These are phyloP conservation scores for Boletus sp. DNA, from an alignment of 768 basidiomycete species.

Conservation along the genomic window DNA sequence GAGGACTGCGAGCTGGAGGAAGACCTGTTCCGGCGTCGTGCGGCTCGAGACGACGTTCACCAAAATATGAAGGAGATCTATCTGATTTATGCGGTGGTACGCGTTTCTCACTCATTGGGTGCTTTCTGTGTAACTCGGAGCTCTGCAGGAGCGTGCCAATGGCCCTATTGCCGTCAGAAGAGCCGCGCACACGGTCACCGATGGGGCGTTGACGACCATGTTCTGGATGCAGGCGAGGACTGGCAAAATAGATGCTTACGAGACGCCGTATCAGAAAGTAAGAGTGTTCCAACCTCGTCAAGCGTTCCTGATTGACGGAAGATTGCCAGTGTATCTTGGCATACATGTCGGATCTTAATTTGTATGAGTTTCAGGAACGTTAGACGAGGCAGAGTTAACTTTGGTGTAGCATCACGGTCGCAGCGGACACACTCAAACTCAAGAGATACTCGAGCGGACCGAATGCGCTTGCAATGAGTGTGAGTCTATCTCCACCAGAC, in stretches of 20 bases:
- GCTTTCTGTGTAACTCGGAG: constrained; percentile 27
- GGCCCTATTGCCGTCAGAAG: constrained; percentile 70
- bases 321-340: constrained; percentile 67
- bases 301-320: constrained; percentile 1
- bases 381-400: constrained; percentile 3
- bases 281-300: not conserved
- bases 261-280: constrained; percentile 76
- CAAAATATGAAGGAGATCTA: constrained; percentile 34
- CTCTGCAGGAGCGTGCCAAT: constrained; percentile 54
- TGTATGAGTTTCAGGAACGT: constrained; percentile 48
- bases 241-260: constrained; percentile 54
- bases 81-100: constrained; percentile 28
- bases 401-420: constrained; percentile 51
- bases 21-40: constrained; percentile 32
- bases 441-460: constrained; percentile 48
- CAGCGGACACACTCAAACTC: constrained; percentile 53
- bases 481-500: constrained; percentile 33
- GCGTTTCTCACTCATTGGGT: constrained; percentile 16
- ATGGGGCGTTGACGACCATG: constrained; percentile 53
- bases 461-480: constrained; percentile 58
- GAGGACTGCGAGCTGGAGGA: constrained; percentile 67
- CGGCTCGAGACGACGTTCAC: constrained; percentile 31
- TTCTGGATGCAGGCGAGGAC: constrained; percentile 81
- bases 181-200: constrained; percentile 43
- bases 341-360: constrained; percentile 75